Base-by-base conservation (phyloP, 148 eudicot genomes). In the Pharnaceum exiguum region DNA sequence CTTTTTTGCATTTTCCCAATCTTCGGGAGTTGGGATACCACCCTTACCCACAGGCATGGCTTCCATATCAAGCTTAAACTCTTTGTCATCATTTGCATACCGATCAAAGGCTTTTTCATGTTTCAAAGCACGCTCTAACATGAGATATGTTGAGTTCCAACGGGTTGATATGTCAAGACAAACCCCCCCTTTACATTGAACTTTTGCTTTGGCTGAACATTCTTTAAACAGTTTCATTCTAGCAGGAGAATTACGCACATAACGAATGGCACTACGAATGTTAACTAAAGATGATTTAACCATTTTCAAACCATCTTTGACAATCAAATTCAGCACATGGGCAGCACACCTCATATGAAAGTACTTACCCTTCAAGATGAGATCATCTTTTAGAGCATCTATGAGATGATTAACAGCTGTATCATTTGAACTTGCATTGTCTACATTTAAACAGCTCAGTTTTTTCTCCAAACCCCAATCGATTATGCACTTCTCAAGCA, bases 281-380 rank as follows among this genome's bases (percentile, higher is more conserved):
- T 22, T 25, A 12, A 18, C 39, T 3, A 60, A 28, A 3, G 43
- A 31, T n/a, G n/a, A n/a, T 28, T 19, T 12, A 7, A 16, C 44
- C 29, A 38, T 39, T 26, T 27, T 17, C 39, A 68, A 31, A 5
- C 60, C 71, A 26, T 51, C 51, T 25, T 46, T 22, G 22, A 59
- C 71, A 39, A 67, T 35, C 0, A 67, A 18, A 39, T 60, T 40
- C 23, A 68, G 5, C 3, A 68, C 60, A 17, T 68, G 72, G 1
- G 66, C 51, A 17, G 21, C 22, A 35, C 67, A 69, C 26, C 68
- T 63, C 55, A 70, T 57, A 2, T 70, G 69, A n/a, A 70, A 16
- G 33, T 55, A 56, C 24, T 55, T 37, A 4, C 59, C 31, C 4
- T 36, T 19, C 21, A 11, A 11, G 5, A 55, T 55, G 5, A 7